Percentiles rank a stretch among this genome's conserved stretches.
These are phyloP conservation scores for Sisymbrium irio DNA, from an alignment of 345 rosid genomes.

Conservation along the genomic window DNA sequence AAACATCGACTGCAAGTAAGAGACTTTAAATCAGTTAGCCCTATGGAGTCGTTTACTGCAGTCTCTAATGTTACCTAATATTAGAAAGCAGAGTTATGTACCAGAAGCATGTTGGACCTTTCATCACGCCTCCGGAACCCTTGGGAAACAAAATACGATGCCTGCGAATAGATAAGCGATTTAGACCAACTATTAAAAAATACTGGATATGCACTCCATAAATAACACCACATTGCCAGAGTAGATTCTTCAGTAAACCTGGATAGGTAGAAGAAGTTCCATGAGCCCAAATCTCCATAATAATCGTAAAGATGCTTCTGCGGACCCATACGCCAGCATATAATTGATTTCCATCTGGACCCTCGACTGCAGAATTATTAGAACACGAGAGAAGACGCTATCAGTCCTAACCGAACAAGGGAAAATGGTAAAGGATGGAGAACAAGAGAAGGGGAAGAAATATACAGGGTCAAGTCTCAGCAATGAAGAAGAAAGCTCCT, in stretches of 20 bases:
- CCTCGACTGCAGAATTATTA: slow-evolving; percentile 38
- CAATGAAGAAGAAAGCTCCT: slow-evolving; percentile 46
- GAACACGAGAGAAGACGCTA: background rate
- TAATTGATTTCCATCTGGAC: slow-evolving; percentile 54
- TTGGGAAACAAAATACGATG: slow-evolving; percentile 48
- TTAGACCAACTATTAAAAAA: background rate
- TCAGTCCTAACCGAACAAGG: background rate
- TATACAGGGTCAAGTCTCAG: slow-evolving; percentile 62
- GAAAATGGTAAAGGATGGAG: background rate
- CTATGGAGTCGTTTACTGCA: background rate
- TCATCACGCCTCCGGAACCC: slow-evolving; percentile 57
- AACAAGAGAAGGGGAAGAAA: background rate
- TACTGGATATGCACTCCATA: too few species aligned
- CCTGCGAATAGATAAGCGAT: slow-evolving; percentile 32
- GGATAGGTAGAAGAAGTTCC: slow-evolving; percentile 54
- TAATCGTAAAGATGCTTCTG: slow-evolving; percentile 53
- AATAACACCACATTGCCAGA: slow-evolving; percentile 1
- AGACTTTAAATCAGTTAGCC: background rate
- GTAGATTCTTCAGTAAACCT: slow-evolving; percentile 33
- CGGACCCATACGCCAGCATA: slow-evolving; percentile 61
- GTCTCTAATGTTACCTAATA: background rate
- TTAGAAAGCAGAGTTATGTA: slow-evolving; percentile 15
- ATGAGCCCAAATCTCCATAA: slow-evolving; percentile 66
- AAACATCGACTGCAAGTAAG: slow-evolving; percentile 45
- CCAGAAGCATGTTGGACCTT: slow-evolving; percentile 68